These are phyloP conservation scores for Bombardia bombarda DNA, from an alignment of 495 filamentous ascomycete genomes.

Conservation along the genomic window DNA sequence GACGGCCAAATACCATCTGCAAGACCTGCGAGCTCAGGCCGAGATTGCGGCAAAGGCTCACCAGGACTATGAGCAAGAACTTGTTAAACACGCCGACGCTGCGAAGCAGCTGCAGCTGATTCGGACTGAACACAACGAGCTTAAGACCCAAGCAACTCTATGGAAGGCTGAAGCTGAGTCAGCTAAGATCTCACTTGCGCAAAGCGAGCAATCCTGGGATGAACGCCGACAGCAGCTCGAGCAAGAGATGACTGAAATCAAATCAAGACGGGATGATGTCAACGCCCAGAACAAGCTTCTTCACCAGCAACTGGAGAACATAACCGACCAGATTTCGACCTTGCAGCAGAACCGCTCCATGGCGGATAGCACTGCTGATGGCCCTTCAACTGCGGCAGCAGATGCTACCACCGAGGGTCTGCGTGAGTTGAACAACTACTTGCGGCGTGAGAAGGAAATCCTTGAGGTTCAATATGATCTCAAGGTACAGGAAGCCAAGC, in stretches of 20 bases:
- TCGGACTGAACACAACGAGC: slow-evolving; percentile 69
- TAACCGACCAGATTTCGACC: slow-evolving; percentile 65
- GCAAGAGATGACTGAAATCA: slow-evolving; percentile 69
- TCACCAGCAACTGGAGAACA: slow-evolving; percentile 77
- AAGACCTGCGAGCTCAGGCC: slow-evolving; percentile 86
- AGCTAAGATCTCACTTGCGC: slow-evolving; percentile 63
- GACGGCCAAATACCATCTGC: slow-evolving; percentile 72
- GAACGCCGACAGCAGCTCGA: slow-evolving; percentile 75
- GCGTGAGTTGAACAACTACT: slow-evolving; percentile 79
- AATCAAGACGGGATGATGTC: slow-evolving; percentile 69
- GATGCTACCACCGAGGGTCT: slow-evolving; percentile 60
- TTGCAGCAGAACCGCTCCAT: slow-evolving; percentile 64
- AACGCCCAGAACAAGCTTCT: slow-evolving; percentile 79
- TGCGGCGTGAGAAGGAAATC: slow-evolving; percentile 96
- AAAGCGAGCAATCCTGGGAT: slow-evolving; percentile 81
- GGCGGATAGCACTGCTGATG: slow-evolving; percentile 37
- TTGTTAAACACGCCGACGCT: slow-evolving; percentile 90
- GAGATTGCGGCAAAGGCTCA: slow-evolving; percentile 89
- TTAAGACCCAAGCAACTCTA: slow-evolving; percentile 66
- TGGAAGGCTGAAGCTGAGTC: slow-evolving; percentile 73
- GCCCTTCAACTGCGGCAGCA: slow-evolving; percentile 26
- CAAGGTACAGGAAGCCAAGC: slow-evolving; percentile 73
- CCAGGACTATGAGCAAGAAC: slow-evolving; percentile 87
- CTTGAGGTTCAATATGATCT: slow-evolving; percentile 91
- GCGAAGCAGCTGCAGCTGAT: slow-evolving; percentile 71